These are phyloP conservation scores for Clavispora carvajalis DNA, from an alignment of 805 yeast genomes.

Conservation along the genomic window DNA sequence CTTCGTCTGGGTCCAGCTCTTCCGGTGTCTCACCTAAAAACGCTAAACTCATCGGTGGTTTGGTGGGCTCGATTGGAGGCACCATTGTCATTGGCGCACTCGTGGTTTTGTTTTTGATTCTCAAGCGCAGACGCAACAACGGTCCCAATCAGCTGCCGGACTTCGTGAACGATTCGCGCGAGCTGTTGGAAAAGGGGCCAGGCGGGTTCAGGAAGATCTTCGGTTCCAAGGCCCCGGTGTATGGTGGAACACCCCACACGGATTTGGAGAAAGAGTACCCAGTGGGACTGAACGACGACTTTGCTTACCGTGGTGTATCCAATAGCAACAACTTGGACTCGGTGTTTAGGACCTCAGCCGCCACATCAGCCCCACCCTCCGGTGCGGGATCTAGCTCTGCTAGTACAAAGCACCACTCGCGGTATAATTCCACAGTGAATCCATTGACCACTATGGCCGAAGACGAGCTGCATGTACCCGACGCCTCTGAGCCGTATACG, in stretches of 20 bases:
- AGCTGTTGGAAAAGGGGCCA: constrained; percentile 12
- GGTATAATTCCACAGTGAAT: constrained; percentile 9
- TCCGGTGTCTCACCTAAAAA: constrained; percentile 15
- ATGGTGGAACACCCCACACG: constrained; percentile 14
- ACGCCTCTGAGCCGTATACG: not conserved
- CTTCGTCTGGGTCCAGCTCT: constrained; percentile 3
- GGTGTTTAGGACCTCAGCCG: constrained; percentile 21
- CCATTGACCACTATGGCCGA: constrained; percentile 9
- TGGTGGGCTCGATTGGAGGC: constrained; percentile 45
- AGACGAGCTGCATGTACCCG: not conserved
- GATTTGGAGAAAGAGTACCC: constrained; percentile 26
- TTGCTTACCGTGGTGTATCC: constrained; percentile 40
- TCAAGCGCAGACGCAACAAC: constrained; percentile 26
- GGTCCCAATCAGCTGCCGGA: constrained; percentile 41
- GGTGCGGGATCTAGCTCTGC: constrained; percentile 11
- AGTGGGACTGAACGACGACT: constrained; percentile 23
- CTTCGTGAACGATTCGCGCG: constrained; percentile 29
- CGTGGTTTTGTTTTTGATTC: constrained; percentile 31
- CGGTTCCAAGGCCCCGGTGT: constrained; percentile 19
- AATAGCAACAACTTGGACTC: constrained; percentile 39
- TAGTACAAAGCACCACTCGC: constrained; percentile 8
- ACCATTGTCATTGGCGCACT: constrained; percentile 34
- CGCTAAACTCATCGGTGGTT: constrained; percentile 38
- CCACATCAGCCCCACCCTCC: constrained; percentile 7
- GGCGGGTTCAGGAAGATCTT: constrained; percentile 27